Base-by-base conservation (phyloP, 2,329 filamentous ascomycete species). In the Aspergillus quadrilineatus region DNA sequence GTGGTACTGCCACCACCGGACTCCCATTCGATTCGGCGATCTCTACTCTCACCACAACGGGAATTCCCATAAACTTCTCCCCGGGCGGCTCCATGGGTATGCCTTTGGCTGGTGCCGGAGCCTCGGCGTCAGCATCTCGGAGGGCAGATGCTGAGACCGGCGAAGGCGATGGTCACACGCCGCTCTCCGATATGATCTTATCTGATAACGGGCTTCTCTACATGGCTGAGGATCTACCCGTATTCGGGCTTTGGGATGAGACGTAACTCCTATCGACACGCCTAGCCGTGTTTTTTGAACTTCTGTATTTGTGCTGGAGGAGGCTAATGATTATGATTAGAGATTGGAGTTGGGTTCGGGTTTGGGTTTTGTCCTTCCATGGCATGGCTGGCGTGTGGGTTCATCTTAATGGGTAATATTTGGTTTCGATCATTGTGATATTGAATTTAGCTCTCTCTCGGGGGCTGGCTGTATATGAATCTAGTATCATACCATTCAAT, bases 181-280 rank as follows among this genome's bases (percentile, higher is more conserved):
- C 69, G 1, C 57, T 70, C 3, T 72, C 69, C 3, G 69, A 71
- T 53, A 58, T 71, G 39, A 64, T 72, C 4, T 61, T 72, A 14
- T 65, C 69, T 0, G 69, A 71, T 4, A 71, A 70, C 41, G 69
- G 69, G 1, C 59, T 72, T 12, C 53, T 72, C 6, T 72, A 72
- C 34, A 69, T 70, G 66, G 69, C 69, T 0, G 69, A 72, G 32
- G 69, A 72, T 52, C 58, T 72, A 6, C 67, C 68, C 0, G 64
- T 69, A 1, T 71, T 72, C 53, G 69, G 69, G 3, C 60, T 71
- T 5, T 72, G 69, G 67, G 65, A 58, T 50, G 69, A 72, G 17
- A 37, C 60, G 10, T 67, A 59, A 12, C 9, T 22, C 22, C 3
- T 22, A 22, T 22, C 3, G 22, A 22, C 3, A 2, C 22, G 22